Percentiles rank a stretch among this genome's conserved stretches.
phyloP scores from a whole-genome alignment of 2,329 filamentous ascomycete species.

The Didymella glomerata region DNA sequence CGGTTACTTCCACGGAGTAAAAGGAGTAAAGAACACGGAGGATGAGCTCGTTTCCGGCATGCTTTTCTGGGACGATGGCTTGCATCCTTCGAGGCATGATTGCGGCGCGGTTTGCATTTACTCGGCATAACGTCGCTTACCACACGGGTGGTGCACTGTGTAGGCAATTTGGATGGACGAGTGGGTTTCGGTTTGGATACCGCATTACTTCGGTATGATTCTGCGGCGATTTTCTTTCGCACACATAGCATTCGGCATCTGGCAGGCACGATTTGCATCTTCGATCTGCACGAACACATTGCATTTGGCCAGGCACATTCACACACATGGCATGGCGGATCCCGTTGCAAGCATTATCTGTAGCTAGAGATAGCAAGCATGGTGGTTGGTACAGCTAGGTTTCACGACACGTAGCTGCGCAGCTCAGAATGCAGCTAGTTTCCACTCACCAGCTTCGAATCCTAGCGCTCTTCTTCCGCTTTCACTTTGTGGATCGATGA shows the following conservation, averaged over 20 bases:
- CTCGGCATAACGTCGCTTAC: slow-evolving; percentile 24
- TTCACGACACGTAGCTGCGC: slow-evolving; percentile 39
- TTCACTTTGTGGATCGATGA: slow-evolving; percentile 18
- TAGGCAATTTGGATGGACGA: slow-evolving; percentile 15
- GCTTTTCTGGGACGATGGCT: slow-evolving; percentile 17
- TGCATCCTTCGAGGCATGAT: slow-evolving; percentile 15
- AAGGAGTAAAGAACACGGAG: slow-evolving; percentile 13
- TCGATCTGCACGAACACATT: slow-evolving; percentile 18
- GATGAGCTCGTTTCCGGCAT: slow-evolving; percentile 3
- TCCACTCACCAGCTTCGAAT: slow-evolving; percentile 24
- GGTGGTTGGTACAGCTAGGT: slow-evolving; percentile 21
- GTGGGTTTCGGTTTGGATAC: slow-evolving; percentile 14
- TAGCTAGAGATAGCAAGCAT: slow-evolving; percentile 20
- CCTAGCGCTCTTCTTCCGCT: slow-evolving; percentile 12
- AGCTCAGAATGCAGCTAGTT: slow-evolving; percentile 24
- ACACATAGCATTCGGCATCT: slow-evolving; percentile 21
- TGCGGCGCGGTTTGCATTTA: slow-evolving; percentile 29
- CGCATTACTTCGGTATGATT: slow-evolving; percentile 23
- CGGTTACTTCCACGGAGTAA: slow-evolving; percentile 11
- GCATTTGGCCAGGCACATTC: slow-evolving; percentile 31
- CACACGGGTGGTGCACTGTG: slow-evolving; percentile 25
- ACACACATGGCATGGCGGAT: slow-evolving; percentile 37
- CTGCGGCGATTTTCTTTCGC: slow-evolving; percentile 10
- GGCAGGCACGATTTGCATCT: slow-evolving; percentile 6
- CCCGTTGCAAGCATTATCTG: slow-evolving; percentile 23